Conservation (phyloP, 2,329 filamentous ascomycete genomes). For the Scytalidium sp. region DNA sequence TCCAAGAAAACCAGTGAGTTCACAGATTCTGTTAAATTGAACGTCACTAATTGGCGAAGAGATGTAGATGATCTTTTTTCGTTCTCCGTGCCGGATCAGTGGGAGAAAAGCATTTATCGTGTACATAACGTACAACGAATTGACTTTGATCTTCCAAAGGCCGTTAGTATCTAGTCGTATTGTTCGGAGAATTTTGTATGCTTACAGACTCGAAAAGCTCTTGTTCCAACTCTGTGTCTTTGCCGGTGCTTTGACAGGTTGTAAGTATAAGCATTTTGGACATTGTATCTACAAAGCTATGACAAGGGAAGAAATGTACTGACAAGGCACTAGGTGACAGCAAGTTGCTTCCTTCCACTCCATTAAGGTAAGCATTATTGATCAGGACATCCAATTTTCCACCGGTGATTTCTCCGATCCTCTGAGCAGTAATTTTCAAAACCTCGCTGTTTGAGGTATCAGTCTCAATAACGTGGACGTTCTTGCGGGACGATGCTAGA, state of each 20-base stretch:
- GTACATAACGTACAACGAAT: slow-evolving; percentile 4
- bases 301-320: neutral
- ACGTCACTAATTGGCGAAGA: slow-evolving; percentile 2
- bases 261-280: neutral
- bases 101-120: slow-evolving; percentile 6
- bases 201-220: slow-evolving; percentile 1
- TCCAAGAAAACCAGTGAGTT: slow-evolving; percentile 1
- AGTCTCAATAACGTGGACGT: slow-evolving; percentile 6
- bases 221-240: slow-evolving; percentile 1
- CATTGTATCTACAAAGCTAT: neutral
- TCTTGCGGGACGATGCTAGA: slow-evolving; percentile 3
- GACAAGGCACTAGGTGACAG: slow-evolving; percentile 1
- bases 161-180: neutral
- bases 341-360: neutral
- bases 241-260: neutral
- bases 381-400: slow-evolving; percentile 8
- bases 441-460: slow-evolving; percentile 1
- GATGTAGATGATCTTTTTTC: slow-evolving; percentile 7
- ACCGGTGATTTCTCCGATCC: slow-evolving; percentile 2
- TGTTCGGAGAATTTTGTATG: neutral
- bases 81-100: slow-evolving; percentile 4
- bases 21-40: slow-evolving; percentile 2
- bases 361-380: neutral
- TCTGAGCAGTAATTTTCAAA: slow-evolving; percentile 3
- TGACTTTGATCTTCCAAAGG: slow-evolving; percentile 2